Evolutionary conservation across 441 rosid species (phyloP).

Genomic region (Jatropha podagrica): DNA sequence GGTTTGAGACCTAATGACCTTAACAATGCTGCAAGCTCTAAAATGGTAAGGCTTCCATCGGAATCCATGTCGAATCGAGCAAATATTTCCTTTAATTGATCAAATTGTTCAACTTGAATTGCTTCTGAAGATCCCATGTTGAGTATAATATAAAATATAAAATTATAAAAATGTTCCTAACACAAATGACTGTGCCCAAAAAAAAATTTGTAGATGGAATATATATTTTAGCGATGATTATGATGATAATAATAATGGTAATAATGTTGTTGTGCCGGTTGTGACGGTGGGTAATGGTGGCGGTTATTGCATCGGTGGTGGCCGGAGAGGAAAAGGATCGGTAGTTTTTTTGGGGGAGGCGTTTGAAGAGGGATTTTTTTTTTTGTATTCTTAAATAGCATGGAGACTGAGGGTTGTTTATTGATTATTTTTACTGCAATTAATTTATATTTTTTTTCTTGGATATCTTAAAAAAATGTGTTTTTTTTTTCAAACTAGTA

Average conservation of each 20-base stretch:
- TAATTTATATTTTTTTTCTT: too few relatives aligned
- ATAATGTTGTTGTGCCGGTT: background rate
- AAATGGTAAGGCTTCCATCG: constrained; percentile 80
- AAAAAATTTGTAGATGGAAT: background rate
- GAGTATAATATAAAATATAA: too few relatives aligned
- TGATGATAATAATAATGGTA: constrained; percentile 1
- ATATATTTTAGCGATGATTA: background rate
- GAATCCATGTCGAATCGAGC: constrained; percentile 71
- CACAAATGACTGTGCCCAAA: background rate
- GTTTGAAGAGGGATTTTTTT: background rate
- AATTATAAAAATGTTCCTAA: background rate
- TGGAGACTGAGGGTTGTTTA: background rate
- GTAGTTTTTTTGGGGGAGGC: background rate
- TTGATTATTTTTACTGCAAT: too few relatives aligned
- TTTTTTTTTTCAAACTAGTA: too few relatives aligned
- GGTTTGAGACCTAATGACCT: constrained; percentile 60
- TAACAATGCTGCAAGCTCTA: constrained; percentile 76
- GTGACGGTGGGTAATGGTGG: background rate
- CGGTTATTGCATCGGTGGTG: background rate
- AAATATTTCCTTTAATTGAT: constrained; percentile 65
- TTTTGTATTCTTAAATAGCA: background rate
- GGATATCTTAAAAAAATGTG: too few relatives aligned
- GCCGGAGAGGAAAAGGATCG: background rate
- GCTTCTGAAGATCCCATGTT: constrained; percentile 19
- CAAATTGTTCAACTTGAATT: constrained; percentile 50